Evolutionary conservation across 75 land plant species (phyloP).

Genomic region (Pinus taeda): DNA sequence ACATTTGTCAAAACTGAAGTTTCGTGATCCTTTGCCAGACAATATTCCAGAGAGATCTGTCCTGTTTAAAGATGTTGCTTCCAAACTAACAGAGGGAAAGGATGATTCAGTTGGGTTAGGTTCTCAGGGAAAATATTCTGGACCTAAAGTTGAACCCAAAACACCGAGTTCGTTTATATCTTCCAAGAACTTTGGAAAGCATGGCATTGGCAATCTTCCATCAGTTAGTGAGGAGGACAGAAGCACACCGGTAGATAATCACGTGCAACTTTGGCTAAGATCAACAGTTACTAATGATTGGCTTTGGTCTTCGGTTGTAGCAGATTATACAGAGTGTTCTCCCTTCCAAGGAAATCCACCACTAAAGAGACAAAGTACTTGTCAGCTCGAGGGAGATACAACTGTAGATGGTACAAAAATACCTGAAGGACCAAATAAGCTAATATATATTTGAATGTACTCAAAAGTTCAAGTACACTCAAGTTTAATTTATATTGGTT

Average conservation of each 20-base stretch:
- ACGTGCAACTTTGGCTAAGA: constrained; percentile 46
- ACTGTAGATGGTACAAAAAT: constrained; percentile 60
- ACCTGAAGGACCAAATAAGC: neutral
- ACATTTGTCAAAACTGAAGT: constrained; percentile 73
- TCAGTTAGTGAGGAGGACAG: neutral
- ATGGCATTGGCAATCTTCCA: neutral
- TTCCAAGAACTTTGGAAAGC: neutral
- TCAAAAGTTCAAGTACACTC: neutral
- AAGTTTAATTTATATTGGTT: neutral
- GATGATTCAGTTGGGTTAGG: constrained; percentile 7
- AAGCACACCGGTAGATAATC: neutral
- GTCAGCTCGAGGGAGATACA: constrained; percentile 87
- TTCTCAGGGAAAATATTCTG: constrained; percentile 7
- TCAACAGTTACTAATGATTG: constrained; percentile 54
- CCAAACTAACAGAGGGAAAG: neutral
- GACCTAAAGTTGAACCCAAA: constrained; percentile 1
- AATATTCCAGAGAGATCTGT: constrained; percentile 5
- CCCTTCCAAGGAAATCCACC: constrained; percentile 1
- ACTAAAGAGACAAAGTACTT: constrained; percentile 58
- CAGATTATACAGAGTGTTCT: constrained; percentile 6
- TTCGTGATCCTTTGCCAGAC: constrained; percentile 78
- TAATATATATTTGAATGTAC: neutral
- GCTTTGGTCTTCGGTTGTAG: constrained; percentile 44
- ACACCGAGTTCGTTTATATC: neutral
- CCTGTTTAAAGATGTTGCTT: constrained; percentile 8